Evolutionary conservation across 1,139 yeast species (phyloP), one percentile per base, ranked within the genome.

Genomic region (Arxiozyma telluris): DNA sequence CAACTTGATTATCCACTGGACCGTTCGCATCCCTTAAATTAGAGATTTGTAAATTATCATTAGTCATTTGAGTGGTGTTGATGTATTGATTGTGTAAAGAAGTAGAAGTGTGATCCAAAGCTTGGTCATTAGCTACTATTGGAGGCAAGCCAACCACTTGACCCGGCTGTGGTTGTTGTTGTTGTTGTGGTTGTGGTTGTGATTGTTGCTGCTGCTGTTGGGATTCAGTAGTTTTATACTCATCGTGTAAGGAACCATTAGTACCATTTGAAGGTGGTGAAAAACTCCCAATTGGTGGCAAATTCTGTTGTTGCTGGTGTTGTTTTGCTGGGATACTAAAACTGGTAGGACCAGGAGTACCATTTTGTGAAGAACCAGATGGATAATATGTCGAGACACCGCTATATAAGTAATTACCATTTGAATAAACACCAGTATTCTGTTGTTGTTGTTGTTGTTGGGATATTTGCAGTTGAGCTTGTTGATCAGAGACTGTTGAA

Each of bases 221-320:
- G 5, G 30, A 30, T 20, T 50, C 46, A 8, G 43, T 21, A 21
- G 41, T 34, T 11, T 50, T 50, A 27, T 47, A 27, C 42, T 53
- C 50, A 52, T 51, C 53, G 17, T 54, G 59, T 21, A 53, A 53
- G 27, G 59, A 62, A 2, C 61, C 54, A n/a, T 58, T 55, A 21
- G 56, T 52, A 42, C 64, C 65, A 45, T 64, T 66, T 7, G 80
- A 65, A 22, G 90, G 91, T 12, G 96, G 96, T 41, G 94, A 95
- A 69, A 93, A 93, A 66, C 84, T 91, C 7, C 98, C 98, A 44
- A 93, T 91, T 7, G 98, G 98, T 20, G 98, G 98, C 57, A 93
- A 76, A 61, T 88, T 91, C 47, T 65, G 68, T 41, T 62, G 65
- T 22, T 53, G 55, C 38, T 47, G 57, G 27, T 53, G 57, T 39